A percentile compares a stretch with the other conserved stretches of the same genome.
These are phyloP conservation scores for Aspergillus proliferans DNA, from an alignment of 2,329 filamentous ascomycete genomes.

Conservation along the genomic window DNA sequence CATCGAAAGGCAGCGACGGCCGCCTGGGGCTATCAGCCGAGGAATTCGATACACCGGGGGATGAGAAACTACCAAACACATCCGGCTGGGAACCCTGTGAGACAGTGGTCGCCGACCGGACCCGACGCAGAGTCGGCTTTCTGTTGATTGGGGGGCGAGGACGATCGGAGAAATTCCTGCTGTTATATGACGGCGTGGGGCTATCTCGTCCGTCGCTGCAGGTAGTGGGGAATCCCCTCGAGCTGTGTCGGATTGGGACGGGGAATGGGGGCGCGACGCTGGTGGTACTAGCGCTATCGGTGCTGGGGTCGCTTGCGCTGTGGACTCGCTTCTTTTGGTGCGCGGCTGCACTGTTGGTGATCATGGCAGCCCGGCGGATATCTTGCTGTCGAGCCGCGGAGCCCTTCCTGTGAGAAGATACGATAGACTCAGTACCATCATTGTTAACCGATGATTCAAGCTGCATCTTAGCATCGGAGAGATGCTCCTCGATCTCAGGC, in stretches of 20 bases:
- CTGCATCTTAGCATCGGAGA: slow-evolving; percentile 5
- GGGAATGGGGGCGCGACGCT: slow-evolving; percentile 69
- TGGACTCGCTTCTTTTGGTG: slow-evolving; percentile 59
- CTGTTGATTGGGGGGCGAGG: slow-evolving; percentile 51
- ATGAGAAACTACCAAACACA: slow-evolving; percentile 45
- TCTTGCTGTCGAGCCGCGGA: slow-evolving; percentile 47
- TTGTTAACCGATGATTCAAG: not conserved
- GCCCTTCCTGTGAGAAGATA: slow-evolving; percentile 29
- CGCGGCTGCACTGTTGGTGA: slow-evolving; percentile 68
- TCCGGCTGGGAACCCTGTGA: slow-evolving; percentile 55
- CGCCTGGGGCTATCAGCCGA: slow-evolving; percentile 64
- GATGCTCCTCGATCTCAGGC: slow-evolving; percentile 34
- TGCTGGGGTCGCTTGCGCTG: slow-evolving; percentile 41
- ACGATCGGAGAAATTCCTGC: slow-evolving; percentile 50
- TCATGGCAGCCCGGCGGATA: slow-evolving; percentile 73
- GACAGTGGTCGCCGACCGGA: slow-evolving; percentile 73
- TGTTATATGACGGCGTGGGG: slow-evolving; percentile 56
- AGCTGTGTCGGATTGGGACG: slow-evolving; percentile 83
- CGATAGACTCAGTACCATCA: not conserved
- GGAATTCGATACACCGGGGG: slow-evolving; percentile 51
- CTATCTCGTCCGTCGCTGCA: slow-evolving; percentile 72
- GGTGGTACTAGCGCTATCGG: slow-evolving; percentile 35
- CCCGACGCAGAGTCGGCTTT: slow-evolving; percentile 66
- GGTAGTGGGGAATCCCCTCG: slow-evolving; percentile 63
- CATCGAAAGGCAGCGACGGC: slow-evolving; percentile 68